Conservation (phyloP, 2,329 filamentous ascomycete species). For the Ploettnerulaceae sp. region DNA sequence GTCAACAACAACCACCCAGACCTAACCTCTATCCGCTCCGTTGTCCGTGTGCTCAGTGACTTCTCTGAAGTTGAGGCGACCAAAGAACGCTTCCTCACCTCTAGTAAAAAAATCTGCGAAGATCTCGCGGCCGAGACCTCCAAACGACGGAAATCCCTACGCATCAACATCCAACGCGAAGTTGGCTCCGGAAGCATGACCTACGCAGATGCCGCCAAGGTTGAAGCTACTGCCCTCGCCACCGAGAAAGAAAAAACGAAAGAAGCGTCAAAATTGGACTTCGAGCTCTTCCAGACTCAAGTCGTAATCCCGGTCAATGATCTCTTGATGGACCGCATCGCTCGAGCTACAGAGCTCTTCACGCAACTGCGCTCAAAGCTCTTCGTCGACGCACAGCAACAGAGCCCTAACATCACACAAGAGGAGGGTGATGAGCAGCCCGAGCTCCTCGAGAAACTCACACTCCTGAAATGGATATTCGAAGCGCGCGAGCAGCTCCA, state of each 20-base stretch:
- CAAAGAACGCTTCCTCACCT: constrained; percentile 56
- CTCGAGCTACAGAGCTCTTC: constrained; percentile 70
- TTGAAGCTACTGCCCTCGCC: constrained; percentile 68
- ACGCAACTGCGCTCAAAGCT: constrained; percentile 68
- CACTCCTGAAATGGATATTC: constrained; percentile 93
- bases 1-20: constrained; percentile 95
- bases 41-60: constrained; percentile 69
- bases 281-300: constrained; percentile 76
- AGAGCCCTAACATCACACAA: constrained; percentile 75
- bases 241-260: constrained; percentile 68
- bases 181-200: constrained; percentile 73
- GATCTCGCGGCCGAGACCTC: constrained; percentile 47
- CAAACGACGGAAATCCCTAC: constrained; percentile 58
- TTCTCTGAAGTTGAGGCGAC: constrained; percentile 66
- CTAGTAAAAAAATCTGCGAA: constrained; percentile 53
- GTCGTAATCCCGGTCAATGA: constrained; percentile 83
- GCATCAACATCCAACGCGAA: constrained; percentile 71
- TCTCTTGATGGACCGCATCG: constrained; percentile 70
- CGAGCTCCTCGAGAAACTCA: constrained; percentile 89
- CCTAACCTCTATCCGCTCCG: constrained; percentile 68
- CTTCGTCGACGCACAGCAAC: constrained; percentile 60
- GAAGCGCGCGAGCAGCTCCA: constrained; percentile 87
- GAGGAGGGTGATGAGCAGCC: constrained; percentile 95
- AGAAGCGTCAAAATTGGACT: constrained; percentile 71
- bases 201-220: constrained; percentile 76